phyloP scores from a whole-genome alignment of 495 filamentous ascomycete species.

The Aspergillus cavernicola region DNA sequence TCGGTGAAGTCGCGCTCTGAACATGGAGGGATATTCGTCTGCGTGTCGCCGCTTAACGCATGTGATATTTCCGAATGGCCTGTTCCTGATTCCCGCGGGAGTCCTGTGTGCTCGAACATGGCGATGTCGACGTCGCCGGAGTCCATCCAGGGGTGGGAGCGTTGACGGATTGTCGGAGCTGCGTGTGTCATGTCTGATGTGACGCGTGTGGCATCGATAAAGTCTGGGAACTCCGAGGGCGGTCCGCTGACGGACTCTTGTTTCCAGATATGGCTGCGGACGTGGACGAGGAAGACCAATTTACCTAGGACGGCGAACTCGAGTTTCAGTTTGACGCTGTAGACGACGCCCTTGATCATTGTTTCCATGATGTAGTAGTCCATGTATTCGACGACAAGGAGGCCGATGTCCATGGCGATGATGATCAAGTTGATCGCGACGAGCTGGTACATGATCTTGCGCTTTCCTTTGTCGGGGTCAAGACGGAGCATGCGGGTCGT shows the following conservation, averaged over 20 bases:
- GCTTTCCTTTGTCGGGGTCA: slow-evolving; percentile 40
- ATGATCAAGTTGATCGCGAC: slow-evolving; percentile 56
- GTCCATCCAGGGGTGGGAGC: slow-evolving; percentile 34
- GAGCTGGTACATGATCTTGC: slow-evolving; percentile 56
- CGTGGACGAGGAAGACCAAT: slow-evolving; percentile 41
- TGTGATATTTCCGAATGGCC: slow-evolving; percentile 28
- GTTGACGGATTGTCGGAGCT: slow-evolving; percentile 19
- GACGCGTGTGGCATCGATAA: slow-evolving; percentile 43
- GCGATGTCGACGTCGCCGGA: slow-evolving; percentile 41
- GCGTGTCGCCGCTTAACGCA: slow-evolving; percentile 34
- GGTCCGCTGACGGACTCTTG: slow-evolving; percentile 27
- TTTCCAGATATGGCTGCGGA: slow-evolving; percentile 40
- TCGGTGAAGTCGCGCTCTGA: slow-evolving; percentile 9
- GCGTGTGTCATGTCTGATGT: slow-evolving; percentile 43
- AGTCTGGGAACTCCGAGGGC: slow-evolving; percentile 34
- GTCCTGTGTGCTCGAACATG: slow-evolving; percentile 39
- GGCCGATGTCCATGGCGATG: slow-evolving; percentile 51
- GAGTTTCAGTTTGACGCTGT: slow-evolving; percentile 64
- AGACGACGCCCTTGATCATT: slow-evolving; percentile 56
- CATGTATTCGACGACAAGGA: slow-evolving; percentile 55
- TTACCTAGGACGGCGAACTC: slow-evolving; percentile 60
- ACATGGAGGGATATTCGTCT: slow-evolving; percentile 20
- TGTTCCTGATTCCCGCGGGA: slow-evolving; percentile 14
- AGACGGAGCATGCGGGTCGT: slow-evolving; percentile 47
- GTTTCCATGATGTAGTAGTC: slow-evolving; percentile 57